phyloP scores from a whole-genome alignment of 306 rosid genomes.

The Arachis hypogaea region DNA sequence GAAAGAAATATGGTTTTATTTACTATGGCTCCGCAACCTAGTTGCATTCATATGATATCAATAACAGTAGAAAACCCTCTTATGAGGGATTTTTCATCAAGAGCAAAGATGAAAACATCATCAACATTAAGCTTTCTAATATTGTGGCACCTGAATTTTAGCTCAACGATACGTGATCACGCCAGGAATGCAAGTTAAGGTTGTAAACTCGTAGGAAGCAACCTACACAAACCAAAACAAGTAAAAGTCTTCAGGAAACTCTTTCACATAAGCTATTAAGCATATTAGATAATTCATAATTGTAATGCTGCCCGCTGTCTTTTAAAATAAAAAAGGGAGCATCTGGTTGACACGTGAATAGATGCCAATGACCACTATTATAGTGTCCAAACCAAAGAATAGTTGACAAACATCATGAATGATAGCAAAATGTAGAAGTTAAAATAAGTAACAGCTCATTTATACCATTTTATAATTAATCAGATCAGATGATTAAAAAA shows the following conservation, averaged over 20 bases:
- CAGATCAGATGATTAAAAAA: no score
- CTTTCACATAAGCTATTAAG: conserved; percentile 21
- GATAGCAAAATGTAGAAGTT: not conserved
- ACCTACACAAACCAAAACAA: conserved; percentile 62
- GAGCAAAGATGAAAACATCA: conserved; percentile 4
- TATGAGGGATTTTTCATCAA: not conserved
- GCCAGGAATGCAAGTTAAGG: conserved; percentile 97
- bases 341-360: not conserved
- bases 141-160: conserved; percentile 79
- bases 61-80: not conserved
- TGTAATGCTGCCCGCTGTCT: conserved; percentile 5
- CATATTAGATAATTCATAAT: conserved; percentile 22
- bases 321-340: conserved; percentile 20
- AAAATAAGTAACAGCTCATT: no score
- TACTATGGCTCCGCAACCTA: not conserved
- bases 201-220: conserved; percentile 97
- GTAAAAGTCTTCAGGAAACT: conserved; percentile 37
- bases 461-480: no score
- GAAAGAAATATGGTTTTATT: not conserved
- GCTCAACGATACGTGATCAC: conserved; percentile 92
- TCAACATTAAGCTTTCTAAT: conserved; percentile 10
- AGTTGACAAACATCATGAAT: conserved; percentile 2
- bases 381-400: not conserved
- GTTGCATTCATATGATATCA: not conserved
- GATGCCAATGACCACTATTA: no score